Base-by-base conservation (phyloP, 2,329 filamentous ascomycete species). In the Sporothrix brasiliensis region DNA sequence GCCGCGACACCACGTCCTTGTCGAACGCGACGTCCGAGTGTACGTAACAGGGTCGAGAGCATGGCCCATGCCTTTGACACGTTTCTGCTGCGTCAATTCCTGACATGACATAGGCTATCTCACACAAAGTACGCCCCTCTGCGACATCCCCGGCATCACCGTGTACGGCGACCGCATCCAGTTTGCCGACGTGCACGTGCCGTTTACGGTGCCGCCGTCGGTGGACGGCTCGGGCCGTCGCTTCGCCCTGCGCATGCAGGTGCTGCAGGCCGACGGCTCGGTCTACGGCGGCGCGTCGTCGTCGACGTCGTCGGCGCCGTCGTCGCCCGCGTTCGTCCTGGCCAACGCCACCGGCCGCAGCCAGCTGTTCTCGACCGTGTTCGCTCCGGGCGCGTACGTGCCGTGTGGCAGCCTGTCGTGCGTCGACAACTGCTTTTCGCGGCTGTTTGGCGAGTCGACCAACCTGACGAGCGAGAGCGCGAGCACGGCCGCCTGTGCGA, bases 231-330 rank as follows among this genome's bases (percentile, higher is more conserved):
- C 41, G 1, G 47, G 30, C 47, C 19, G 4, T n/a, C 19, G n/a
- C 14, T 70, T 63, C 19, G 65, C 54, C 13, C 34, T 70, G 63
- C 69, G 65, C 30, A 16, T 67, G 9, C 69, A 70, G 34, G n/a
- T 68, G 2, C 34, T 70, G 47, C 63, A 63, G 30, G 69, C 54
- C n/a, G 69, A 70, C 34, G 69, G 69, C 3, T 54, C 44, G 1
- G n/a, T 54, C 4, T 70, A 61, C 19, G 61, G 52, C 39, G 7
- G 19, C 4, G 7, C 21, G 9, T n/a, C 44, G 6, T 50, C 60
- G 21, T n/a, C 6, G n/a, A n/a, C n/a, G n/a, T n/a, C n/a, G 34
- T 47, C 7, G 14, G 1, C 13, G 9, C n/a, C 41, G 13, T 2
- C 2, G 2, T 21, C 63, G 24, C 63, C 67, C 52, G 52, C 39